phyloP scores from a whole-genome alignment of 257 asterid species.

The Orobanche coerulescens region DNA sequence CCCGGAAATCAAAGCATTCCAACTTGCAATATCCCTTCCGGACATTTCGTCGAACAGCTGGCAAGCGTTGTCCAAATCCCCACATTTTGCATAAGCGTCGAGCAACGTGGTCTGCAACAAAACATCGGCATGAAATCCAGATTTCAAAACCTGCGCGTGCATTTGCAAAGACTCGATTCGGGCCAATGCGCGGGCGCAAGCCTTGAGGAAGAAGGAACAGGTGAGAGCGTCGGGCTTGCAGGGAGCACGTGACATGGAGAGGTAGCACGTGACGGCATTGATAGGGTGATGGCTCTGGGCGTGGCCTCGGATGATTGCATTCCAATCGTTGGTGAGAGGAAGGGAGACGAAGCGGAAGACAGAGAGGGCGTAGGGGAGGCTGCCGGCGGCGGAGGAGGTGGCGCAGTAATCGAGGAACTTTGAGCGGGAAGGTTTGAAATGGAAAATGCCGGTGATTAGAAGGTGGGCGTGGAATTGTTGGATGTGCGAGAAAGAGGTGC shows the following conservation, averaged over 20 bases:
- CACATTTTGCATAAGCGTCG: slow-evolving; percentile 62
- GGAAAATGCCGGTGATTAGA: slow-evolving; percentile 53
- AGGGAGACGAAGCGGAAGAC: slow-evolving; percentile 44
- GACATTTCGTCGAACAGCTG: slow-evolving; percentile 74
- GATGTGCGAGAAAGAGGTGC: slow-evolving; percentile 38
- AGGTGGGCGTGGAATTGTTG: slow-evolving; percentile 78
- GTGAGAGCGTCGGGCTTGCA: slow-evolving; percentile 84
- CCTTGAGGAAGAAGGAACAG: slow-evolving; percentile 84
- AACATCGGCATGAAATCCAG: slow-evolving; percentile 51
- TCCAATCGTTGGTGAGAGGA: slow-evolving; percentile 80
- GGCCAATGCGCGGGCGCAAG: slow-evolving; percentile 79
- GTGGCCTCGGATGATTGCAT: slow-evolving; percentile 90
- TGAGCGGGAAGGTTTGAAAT: slow-evolving; percentile 44
- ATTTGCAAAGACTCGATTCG: slow-evolving; percentile 43
- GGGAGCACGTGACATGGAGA: slow-evolving; percentile 56
- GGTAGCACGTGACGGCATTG: slow-evolving; percentile 46
- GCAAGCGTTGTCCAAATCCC: slow-evolving; percentile 46
- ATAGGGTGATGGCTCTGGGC: slow-evolving; percentile 64
- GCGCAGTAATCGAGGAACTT: slow-evolving; percentile 69
- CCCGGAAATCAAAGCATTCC: slow-evolving; percentile 90
- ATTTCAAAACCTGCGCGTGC: slow-evolving; percentile 43
- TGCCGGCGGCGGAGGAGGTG: slow-evolving; percentile 47
- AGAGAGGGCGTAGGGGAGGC: slow-evolving; percentile 51
- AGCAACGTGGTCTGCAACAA: slow-evolving; percentile 71
- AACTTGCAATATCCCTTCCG: slow-evolving; percentile 60